Base-by-base conservation (phyloP, 495 filamentous ascomycete genomes). In the Neurospora sp. region DNA sequence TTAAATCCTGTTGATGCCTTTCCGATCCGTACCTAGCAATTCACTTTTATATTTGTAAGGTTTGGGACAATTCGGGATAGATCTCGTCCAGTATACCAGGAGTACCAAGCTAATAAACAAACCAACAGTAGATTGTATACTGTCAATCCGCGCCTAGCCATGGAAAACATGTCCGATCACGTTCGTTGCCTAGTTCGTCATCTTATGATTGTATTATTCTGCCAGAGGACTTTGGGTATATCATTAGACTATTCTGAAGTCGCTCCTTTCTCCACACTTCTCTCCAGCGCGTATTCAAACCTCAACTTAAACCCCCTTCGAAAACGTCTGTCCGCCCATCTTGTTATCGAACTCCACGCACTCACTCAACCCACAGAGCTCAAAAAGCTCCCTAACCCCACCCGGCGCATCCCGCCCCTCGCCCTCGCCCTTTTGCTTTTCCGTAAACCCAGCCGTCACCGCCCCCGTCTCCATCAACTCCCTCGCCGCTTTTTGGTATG, bases 371-470 rank as follows among this genome's bases (percentile, higher is more conserved):
- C 89, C 87, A 72, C 86, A 87, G 5, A 81, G 81, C 41, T 87
- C 87, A 69, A 91, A 85, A 0, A 87, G 85, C 73, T 91, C 90
- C 3, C 90, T 82, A n/a, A 90, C 81, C n/a, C 86, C 87, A 3
- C 87, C 87, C 68, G 89, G 87, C 3, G 87, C 84, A 4, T 22
- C 8, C 40, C 74, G 75, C 44, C 72, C 75, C 17, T 38, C 68
- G 5, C 27, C 17, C 3, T 75, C 71, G 83, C 3, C 84, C 35
- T 78, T 73, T 68, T 76, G 71, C 72, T 48, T 40, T 20, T 78
- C 74, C 70, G 75, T 75, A 40, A 65, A 65, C 12, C 53, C 53
- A 65, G 53, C 22, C 12, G 27, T 65, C 71, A 84, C 1, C 84
- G 40, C 79, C 4, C 87, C 87, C 16, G 86, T 82, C 8, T 70